A percentile compares a stretch with the other conserved stretches of the same genome.
These are phyloP conservation scores for Nadsonia fulvescens DNA, from an alignment of 805 yeast genomes.

Conservation along the genomic window DNA sequence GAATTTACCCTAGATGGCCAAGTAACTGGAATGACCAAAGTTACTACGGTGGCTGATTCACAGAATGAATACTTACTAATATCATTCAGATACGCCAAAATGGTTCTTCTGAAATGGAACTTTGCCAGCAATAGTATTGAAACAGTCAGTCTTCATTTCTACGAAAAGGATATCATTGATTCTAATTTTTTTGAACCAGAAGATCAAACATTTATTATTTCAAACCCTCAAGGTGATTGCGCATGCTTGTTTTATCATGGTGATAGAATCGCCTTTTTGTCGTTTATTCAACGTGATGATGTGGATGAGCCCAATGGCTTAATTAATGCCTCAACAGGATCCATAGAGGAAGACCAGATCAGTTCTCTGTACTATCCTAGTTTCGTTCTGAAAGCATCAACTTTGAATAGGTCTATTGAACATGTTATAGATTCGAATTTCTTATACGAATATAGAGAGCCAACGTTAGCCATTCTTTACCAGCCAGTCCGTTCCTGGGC, in stretches of 20 bases:
- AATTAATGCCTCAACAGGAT: too few relatives aligned
- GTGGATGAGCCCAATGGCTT: constrained; percentile 6
- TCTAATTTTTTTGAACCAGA: constrained; percentile 15
- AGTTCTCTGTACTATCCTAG: constrained; percentile 31
- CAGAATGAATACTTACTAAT: constrained; percentile 43
- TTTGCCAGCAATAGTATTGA: constrained; percentile 29
- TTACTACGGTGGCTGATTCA: constrained; percentile 30
- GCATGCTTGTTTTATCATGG: constrained; percentile 30
- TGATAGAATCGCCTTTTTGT: constrained; percentile 55
- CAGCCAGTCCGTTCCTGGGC: constrained; percentile 58
- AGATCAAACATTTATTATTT: constrained; percentile 27
- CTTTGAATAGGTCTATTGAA: constrained; percentile 36
- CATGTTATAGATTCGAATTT: constrained; percentile 58
- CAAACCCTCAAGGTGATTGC: constrained; percentile 44
- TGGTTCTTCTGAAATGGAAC: constrained; percentile 65
- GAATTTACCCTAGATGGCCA: constrained; percentile 61
- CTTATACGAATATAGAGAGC: constrained; percentile 57
- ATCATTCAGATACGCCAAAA: constrained; percentile 56
- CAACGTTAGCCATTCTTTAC: constrained; percentile 56
- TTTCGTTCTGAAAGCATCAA: constrained; percentile 36
- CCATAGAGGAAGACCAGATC: constrained; percentile 4
- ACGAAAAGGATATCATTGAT: constrained; percentile 44
- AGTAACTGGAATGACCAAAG: constrained; percentile 35
- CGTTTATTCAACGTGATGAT: constrained; percentile 28
- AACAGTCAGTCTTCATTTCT: constrained; percentile 71